A percentile compares a stretch with the other conserved stretches of the same genome.
Evolutionary conservation across 371 early-diverging fungal species (phyloP).

Genomic region (Syncephalastrum contaminatum): DNA sequence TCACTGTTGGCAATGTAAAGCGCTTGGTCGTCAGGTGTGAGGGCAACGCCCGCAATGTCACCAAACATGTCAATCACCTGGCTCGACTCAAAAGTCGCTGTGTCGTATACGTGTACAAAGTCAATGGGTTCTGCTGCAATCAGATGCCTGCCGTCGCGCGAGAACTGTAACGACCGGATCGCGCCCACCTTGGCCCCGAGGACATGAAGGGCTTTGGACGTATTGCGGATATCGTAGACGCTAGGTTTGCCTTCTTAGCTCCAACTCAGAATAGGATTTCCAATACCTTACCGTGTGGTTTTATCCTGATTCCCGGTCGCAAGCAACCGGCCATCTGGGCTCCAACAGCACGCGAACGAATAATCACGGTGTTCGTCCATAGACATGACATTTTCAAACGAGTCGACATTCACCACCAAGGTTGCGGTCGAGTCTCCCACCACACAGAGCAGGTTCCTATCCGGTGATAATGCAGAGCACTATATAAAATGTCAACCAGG

Average conservation of each 20-base stretch:
- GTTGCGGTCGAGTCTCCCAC: conserved; percentile 74
- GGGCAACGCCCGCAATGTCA: conserved; percentile 70
- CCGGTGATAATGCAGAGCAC: conserved; percentile 69
- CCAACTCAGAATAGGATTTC: no score
- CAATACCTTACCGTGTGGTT: conserved; percentile 37
- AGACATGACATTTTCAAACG: conserved; percentile 3
- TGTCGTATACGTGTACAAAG: conserved; percentile 76
- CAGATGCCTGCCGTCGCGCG: conserved; percentile 67
- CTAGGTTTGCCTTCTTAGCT: conserved; percentile 27
- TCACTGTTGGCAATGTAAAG: conserved; percentile 62
- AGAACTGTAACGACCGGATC: conserved; percentile 74
- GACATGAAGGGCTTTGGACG: conserved; percentile 56
- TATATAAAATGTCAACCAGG: no score
- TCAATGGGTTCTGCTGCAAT: conserved; percentile 76
- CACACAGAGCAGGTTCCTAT: conserved; percentile 65
- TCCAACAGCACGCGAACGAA: conserved; percentile 84
- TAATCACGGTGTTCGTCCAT: conserved; percentile 56
- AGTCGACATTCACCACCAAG: conserved; percentile 43
- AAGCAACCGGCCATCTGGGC: conserved; percentile 67
- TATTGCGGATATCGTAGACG: conserved; percentile 77
- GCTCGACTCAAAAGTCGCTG: conserved; percentile 34
- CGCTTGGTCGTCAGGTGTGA: conserved; percentile 56
- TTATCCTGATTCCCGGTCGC: conserved; percentile 86
- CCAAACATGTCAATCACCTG: conserved; percentile 87
- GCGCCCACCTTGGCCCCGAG: conserved; percentile 71